These are phyloP conservation scores for Globisporangium ultimum DNA, from an alignment of 352 stramenopile species.

Conservation along the genomic window DNA sequence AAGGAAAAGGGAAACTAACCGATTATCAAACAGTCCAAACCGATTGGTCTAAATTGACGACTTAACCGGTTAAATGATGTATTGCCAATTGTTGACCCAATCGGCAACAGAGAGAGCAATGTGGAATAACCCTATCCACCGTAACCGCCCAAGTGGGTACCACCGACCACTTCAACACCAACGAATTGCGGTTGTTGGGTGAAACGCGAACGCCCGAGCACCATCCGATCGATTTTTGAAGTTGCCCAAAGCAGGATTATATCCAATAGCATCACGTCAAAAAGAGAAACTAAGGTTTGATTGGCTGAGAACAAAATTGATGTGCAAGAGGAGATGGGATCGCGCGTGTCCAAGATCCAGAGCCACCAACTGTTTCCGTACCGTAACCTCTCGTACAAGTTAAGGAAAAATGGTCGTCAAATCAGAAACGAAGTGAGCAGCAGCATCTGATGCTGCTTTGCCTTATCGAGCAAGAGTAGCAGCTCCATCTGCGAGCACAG, in stretches of 20 bases:
- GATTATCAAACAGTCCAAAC: too few relatives aligned
- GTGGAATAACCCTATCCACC: too few relatives aligned
- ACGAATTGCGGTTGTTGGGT: neutral
- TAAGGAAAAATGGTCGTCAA: neutral
- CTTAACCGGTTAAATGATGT: too few relatives aligned
- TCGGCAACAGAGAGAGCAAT: too few relatives aligned
- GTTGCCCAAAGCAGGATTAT: neutral
- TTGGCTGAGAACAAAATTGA: neutral
- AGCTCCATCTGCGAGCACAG: too few relatives aligned
- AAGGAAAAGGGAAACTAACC: too few relatives aligned
- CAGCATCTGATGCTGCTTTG: neutral
- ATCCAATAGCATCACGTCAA: neutral
- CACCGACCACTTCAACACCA: neutral
- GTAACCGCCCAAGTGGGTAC: neutral
- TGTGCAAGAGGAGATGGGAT: neutral
- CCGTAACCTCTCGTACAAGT: neutral
- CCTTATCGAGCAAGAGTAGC: neutral
- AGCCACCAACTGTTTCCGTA: constrained; percentile 6
- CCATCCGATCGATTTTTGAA: constrained; percentile 2
- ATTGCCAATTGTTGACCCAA: too few relatives aligned
- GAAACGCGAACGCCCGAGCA: neutral
- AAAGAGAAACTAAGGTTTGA: neutral
- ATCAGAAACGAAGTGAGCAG: neutral
- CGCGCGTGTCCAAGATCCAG: neutral
- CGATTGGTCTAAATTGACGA: too few relatives aligned